phyloP scores from a whole-genome alignment of 1,139 yeast species.

The Blastobotrys aristatus region DNA sequence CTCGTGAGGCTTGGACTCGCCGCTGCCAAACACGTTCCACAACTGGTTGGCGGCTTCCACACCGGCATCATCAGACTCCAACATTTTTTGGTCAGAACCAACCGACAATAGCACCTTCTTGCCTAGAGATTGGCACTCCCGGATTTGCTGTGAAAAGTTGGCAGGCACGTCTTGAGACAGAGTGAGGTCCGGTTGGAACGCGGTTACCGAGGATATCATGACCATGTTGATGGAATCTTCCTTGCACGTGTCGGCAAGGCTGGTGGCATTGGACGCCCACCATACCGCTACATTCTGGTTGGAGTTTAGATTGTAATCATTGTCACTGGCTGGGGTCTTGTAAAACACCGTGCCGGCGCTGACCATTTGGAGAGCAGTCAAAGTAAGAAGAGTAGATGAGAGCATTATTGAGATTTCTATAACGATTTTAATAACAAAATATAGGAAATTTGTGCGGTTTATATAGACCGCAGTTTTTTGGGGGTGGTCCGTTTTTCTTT shows the following conservation, averaged over 20 bases:
- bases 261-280: conserved; percentile 90
- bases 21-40: conserved; percentile 86
- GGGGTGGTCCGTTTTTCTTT: no score
- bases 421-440: no score
- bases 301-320: conserved; percentile 23
- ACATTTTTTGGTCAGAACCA: conserved; percentile 47
- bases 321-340: background rate
- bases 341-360: conserved; percentile 1
- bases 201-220: conserved; percentile 56
- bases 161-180: background rate
- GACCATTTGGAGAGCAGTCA: no score
- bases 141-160: conserved; percentile 45
- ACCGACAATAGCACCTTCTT: conserved; percentile 68
- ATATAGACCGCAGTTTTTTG: no score
- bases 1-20: conserved; percentile 44
- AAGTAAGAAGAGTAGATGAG: no score
- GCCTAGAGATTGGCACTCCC: conserved; percentile 67
- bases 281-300: conserved; percentile 66
- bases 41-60: conserved; percentile 63
- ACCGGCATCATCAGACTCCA: conserved; percentile 49
- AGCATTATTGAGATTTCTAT: no score
- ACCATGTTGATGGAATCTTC: conserved; percentile 55
- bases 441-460: no score
- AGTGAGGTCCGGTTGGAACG: background rate
- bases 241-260: conserved; percentile 64